phyloP scores from a whole-genome alignment of 805 yeast species.

The Saccharomyces eubayanus region DNA sequence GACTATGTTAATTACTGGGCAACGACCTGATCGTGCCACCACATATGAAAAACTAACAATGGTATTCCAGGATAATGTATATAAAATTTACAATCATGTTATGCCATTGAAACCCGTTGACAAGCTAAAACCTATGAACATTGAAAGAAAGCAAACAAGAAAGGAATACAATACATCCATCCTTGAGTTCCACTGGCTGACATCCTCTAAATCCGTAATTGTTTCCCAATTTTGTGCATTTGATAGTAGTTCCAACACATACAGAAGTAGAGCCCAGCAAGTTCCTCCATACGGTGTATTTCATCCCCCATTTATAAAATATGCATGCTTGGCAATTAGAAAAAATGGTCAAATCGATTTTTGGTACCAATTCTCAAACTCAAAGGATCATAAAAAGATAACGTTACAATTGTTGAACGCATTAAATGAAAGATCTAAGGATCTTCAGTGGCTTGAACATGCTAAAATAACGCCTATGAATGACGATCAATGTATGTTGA shows the following conservation, averaged over 20 bases:
- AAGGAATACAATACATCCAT: constrained; percentile 29
- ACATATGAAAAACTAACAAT: constrained; percentile 29
- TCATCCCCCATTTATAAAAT: constrained; percentile 33
- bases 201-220: constrained; percentile 33
- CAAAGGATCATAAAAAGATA: constrained; percentile 31
- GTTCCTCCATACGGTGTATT: constrained; percentile 30
- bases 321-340: constrained; percentile 30
- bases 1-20: constrained; percentile 47
- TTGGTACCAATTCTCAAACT: constrained; percentile 34
- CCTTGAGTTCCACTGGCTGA: constrained; percentile 37
- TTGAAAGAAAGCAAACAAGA: constrained; percentile 32
- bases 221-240: constrained; percentile 26
- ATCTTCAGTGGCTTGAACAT: constrained; percentile 27
- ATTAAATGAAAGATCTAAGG: constrained; percentile 19
- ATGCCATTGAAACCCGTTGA: constrained; percentile 26
- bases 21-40: constrained; percentile 31
- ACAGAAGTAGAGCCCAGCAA: constrained; percentile 29
- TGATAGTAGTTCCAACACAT: constrained; percentile 21
- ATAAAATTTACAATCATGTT: constrained; percentile 25
- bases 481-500: constrained; percentile 27
- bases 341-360: constrained; percentile 31
- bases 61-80: constrained; percentile 35
- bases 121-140: constrained; percentile 18
- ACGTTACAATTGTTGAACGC: constrained; percentile 22
- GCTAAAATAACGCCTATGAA: constrained; percentile 29